Evolutionary conservation across 306 rosid genomes (phyloP).

Genomic region (Mucuna pruriens): DNA sequence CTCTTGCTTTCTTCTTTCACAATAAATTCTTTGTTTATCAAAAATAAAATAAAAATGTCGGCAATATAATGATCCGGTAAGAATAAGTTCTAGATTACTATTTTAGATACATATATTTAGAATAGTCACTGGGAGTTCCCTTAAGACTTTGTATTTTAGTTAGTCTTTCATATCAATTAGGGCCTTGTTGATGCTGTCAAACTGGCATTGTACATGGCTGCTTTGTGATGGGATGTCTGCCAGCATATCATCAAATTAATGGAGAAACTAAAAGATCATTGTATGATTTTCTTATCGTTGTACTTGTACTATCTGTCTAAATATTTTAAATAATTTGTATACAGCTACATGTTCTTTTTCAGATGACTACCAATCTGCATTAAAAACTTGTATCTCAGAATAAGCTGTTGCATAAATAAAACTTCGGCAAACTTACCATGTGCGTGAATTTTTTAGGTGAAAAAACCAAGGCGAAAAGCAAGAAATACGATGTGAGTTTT

Average conservation of each 20-base stretch:
- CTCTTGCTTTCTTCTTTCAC: neutral
- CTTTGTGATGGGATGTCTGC: slow-evolving; percentile 11
- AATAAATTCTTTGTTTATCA: neutral
- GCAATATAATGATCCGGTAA: neutral
- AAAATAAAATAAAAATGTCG: neutral
- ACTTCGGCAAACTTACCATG: slow-evolving; percentile 20
- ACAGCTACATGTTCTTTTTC: slow-evolving; percentile 7
- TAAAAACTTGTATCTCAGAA: neutral
- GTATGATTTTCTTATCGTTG: neutral
- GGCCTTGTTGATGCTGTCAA: slow-evolving; percentile 14
- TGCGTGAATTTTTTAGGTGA: slow-evolving; percentile 37
- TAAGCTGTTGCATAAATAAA: slow-evolving; percentile 29
- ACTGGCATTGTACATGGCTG: neutral
- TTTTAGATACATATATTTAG: neutral
- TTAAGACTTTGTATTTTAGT: neutral
- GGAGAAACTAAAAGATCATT: neutral
- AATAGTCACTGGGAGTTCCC: slow-evolving; percentile 4
- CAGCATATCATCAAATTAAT: slow-evolving; percentile 30
- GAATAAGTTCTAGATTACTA: neutral
- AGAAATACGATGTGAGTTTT: slow-evolving; percentile 35
- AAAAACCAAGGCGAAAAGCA: slow-evolving; percentile 15
- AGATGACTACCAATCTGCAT: neutral
- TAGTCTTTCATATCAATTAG: slow-evolving; percentile 14
- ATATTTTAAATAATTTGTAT: neutral
- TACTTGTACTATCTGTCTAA: neutral